Conservation (phyloP, 2,329 filamentous ascomycete species). For the Talaromyces sp. region DNA sequence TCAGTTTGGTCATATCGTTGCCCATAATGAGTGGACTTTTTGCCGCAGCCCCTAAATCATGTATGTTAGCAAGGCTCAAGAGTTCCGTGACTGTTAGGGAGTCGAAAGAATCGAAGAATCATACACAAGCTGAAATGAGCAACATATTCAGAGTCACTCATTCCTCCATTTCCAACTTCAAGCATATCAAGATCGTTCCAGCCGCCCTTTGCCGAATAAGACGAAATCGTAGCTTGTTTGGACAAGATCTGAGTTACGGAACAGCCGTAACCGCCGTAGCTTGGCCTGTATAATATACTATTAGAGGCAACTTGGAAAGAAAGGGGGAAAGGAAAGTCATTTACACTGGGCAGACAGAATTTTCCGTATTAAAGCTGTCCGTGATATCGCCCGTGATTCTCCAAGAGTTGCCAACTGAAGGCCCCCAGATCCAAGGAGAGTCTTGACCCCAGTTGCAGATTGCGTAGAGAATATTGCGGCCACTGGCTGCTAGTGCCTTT, state of each 20-base stretch:
- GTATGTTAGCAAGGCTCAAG: background rate
- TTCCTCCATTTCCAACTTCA: conserved; percentile 16
- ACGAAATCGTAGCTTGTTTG: conserved; percentile 2
- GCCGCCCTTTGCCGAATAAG: background rate
- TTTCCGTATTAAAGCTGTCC: conserved; percentile 9
- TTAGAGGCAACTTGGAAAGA: background rate
- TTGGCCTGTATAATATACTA: background rate
- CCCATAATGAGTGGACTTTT: conserved; percentile 16
- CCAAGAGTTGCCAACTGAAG: conserved; percentile 37
- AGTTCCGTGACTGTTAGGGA: background rate
- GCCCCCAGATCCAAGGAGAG: conserved; percentile 27
- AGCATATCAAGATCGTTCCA: conserved; percentile 19
- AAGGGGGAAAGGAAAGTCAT: background rate
- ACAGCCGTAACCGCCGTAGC: conserved; percentile 6
- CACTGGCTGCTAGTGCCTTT: conserved; percentile 43
- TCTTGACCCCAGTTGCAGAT: conserved; percentile 52
- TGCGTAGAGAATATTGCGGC: conserved; percentile 46
- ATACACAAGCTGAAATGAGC: conserved; percentile 8
- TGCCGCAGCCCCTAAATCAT: conserved; percentile 1
- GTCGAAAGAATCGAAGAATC: background rate
- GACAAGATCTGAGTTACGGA: conserved; percentile 10
- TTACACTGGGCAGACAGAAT: conserved; percentile 3
- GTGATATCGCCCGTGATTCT: conserved; percentile 41
- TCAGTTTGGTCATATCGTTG: conserved; percentile 11
- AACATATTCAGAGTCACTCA: conserved; percentile 14